Evolutionary conservation across 2,329 filamentous ascomycete species (phyloP).

Genomic region (Ophiostoma sp.): DNA sequence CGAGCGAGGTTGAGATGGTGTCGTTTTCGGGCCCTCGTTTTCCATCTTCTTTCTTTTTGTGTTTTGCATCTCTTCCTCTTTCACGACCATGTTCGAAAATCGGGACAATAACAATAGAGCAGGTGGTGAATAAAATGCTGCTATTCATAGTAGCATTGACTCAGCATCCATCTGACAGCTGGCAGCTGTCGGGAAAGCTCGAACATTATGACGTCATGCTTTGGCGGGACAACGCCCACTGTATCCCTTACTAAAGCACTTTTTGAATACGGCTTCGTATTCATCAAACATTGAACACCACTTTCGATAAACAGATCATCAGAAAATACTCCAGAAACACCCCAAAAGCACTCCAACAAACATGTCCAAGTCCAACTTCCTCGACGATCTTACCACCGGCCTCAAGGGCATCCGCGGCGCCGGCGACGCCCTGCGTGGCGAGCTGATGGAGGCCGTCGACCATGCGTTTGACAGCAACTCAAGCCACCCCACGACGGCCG

Average conservation of each 20-base stretch:
- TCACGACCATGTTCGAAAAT: too few relatives aligned
- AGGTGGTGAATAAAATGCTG: too few relatives aligned
- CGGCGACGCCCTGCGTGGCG: constrained; percentile 5
- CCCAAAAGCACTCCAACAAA: too few relatives aligned
- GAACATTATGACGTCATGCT: neutral
- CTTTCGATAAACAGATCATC: too few relatives aligned
- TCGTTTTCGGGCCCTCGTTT: too few relatives aligned
- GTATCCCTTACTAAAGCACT: neutral
- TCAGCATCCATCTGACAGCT: neutral
- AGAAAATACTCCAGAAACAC: too few relatives aligned
- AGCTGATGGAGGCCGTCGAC: constrained; percentile 9
- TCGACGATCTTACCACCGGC: constrained; percentile 3
- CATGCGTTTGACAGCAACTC: constrained; percentile 1
- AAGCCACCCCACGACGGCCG: neutral
- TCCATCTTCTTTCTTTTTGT: too few relatives aligned
- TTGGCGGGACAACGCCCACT: neutral
- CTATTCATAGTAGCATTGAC: neutral
- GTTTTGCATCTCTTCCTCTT: too few relatives aligned
- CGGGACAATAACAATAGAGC: too few relatives aligned
- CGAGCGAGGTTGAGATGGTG: too few relatives aligned
- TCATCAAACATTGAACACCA: neutral
- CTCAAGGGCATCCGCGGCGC: constrained; percentile 12
- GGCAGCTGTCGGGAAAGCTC: neutral
- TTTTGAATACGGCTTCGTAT: neutral
- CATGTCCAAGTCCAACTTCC: neutral